Conservation (phyloP, 805 yeast genomes). For the Candida qinlingensis region DNA sequence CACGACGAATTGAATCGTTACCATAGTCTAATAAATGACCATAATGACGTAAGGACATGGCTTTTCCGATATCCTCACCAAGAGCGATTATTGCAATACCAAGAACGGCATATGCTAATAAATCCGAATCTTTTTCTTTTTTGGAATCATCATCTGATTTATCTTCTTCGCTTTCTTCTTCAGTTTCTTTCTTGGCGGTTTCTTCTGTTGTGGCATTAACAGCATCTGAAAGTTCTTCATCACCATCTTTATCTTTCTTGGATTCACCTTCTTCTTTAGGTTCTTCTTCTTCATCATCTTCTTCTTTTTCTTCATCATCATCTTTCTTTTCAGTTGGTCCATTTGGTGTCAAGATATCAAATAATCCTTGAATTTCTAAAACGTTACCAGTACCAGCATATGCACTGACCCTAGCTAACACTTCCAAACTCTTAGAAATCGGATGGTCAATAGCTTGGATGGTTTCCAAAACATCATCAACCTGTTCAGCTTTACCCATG, state of each 20-base stretch:
- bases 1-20: constrained; percentile 80
- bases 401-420: constrained; percentile 86
- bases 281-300: constrained; percentile 36
- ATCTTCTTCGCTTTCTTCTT: constrained; percentile 30
- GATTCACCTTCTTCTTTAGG: constrained; percentile 24
- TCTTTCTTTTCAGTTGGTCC: constrained; percentile 56
- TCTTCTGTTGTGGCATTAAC: constrained; percentile 22
- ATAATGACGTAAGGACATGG: constrained; percentile 94
- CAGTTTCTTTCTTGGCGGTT: constrained; percentile 29
- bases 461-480: constrained; percentile 90
- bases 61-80: constrained; percentile 98
- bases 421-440: constrained; percentile 81
- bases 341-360: constrained; percentile 75
- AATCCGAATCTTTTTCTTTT: constrained; percentile 30
- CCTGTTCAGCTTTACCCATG: constrained; percentile 91
- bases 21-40: constrained; percentile 98
- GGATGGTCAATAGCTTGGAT: constrained; percentile 95
- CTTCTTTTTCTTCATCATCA: constrained; percentile 54
- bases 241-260: constrained; percentile 28
- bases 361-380: constrained; percentile 82
- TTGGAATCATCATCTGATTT: constrained; percentile 16
- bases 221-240: constrained; percentile 23
- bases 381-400: constrained; percentile 98
- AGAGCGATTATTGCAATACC: constrained; percentile 93
- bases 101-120: constrained; percentile 77